Base-by-base conservation (phyloP, 805 yeast genomes). In the Hanseniaspora opuntiae region DNA sequence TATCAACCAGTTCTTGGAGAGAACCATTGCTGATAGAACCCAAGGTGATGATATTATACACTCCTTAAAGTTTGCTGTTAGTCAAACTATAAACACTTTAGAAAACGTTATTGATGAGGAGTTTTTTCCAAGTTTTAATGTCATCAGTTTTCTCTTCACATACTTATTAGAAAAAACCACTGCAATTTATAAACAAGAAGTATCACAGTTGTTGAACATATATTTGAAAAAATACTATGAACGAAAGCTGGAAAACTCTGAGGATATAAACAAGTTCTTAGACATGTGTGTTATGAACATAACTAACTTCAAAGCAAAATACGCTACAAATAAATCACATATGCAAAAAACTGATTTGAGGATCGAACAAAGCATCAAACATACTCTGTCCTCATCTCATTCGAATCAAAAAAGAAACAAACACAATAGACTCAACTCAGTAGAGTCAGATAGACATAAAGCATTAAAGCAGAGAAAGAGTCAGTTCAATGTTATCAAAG, bases 21-120 rank as follows among this genome's bases (percentile, higher is more conserved):
- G 47, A 36, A 33, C 28, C 10, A 42, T 42, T 16, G 25, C 42
- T 33, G 42, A 42, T 14, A 50, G 53, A 36, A 35, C 42, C 2
- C 53, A 50, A 41, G 53, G 53, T 24, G 53, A 50, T 42, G 53
- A 50, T 42, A 33, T 33, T 7, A n/a, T 36, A 4, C 42, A 50
- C 25, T 50, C 53, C 7, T 17, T 50, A 30, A 50, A 50, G 10
- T 42, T 41, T 25, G 25, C 38, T 30, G 30, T 50, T 7, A 50
- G 45, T 3, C 47, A 50, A 36, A 33, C 17, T 5, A n/a, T 50
- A 10, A 45, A 36, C 22, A 36, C 47, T 25, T 16, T 50, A 9
- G 45, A 17, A 24, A 42, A 36, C 22, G 14, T 42, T 6, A 44
- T 44, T 11, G 17, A 44, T 14, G 36, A 35, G 1, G 47, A 42